Base-by-base conservation (phyloP, 1,284 basidiomycete species). In the Agaricales sp. region DNA sequence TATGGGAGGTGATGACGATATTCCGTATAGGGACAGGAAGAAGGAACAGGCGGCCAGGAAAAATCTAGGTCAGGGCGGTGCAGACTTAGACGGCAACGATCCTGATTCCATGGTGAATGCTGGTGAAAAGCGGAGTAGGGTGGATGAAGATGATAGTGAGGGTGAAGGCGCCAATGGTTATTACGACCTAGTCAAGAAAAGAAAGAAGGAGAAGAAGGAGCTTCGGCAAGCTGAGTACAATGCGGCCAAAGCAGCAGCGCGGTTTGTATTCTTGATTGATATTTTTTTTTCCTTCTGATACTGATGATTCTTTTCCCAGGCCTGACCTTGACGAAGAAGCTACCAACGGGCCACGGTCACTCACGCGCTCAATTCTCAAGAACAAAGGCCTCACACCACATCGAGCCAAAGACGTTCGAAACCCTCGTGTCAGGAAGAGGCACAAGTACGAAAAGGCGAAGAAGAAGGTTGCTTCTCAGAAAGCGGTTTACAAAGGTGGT, bases 351-450 rank as follows among this genome's bases (percentile, higher is more conserved):
- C 94, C 92, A 41, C 85, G 94, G 25, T 80, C 82, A 2, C 78
- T 94, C 53, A 92, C 91, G 2, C 82, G 91, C 13, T 83, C 90
- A 4, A 97, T 97, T 59, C 74, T 95, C 59, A 82, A 86, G 62
- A 97, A 97, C 75, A 87, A 84, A 59, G 93, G 94, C 51, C 80
- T 97, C 53, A 96, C 92, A 14, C 92, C 93, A 1, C 79, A 77
- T 55, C 80, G 93, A 48, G 70, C 84, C 46, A 96, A 96, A 68
- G 74, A 71, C 49, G 88, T 91, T 37, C 88, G 92, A 56, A 97
- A 97, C 68, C 92, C 93, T 24, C 82, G 93, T 58, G 92, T 97
- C 67, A 97, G 96, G 78, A 97, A 97, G 67, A 78, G 89, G 45
- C 75, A 86, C 65, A 85, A 80, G 60, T 97, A 85, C 73, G 92